Evolutionary conservation across 441 rosid genomes (phyloP), one percentile per base, ranked within the genome.

Genomic region (Pelargonium fulgidum): DNA sequence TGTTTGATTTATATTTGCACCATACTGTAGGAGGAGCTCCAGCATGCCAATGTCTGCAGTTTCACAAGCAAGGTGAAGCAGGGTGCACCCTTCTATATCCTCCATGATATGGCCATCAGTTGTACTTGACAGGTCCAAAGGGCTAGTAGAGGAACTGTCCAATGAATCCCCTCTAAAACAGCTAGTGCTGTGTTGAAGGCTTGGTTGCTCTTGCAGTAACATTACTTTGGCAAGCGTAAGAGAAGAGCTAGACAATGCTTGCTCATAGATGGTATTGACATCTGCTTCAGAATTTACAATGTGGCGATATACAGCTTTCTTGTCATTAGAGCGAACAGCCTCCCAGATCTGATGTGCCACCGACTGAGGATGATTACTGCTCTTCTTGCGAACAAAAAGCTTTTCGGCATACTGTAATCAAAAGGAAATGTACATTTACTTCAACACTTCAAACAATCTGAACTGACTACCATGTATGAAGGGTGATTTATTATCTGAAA

Each of bases 41-140:
- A 93, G 79, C 99, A 96, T 92, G 75, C 98, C 96, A 47, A 96
- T 80, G 75, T 96, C 99, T 16, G 91, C 88, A 71, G 91, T 81
- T 83, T 91, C 97, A 85, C 97, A 96, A 65, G 99, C 99, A 65
- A 95, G 92, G 78, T 96, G 97, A 78, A 96, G 94, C 71, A 96
- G 81, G 45, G 96, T 72, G 76, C 93, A 85, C 41, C 99, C 98
- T 69, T 85, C 85, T 14, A 82, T 72, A 67, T 82, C 87, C 3
- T 87, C 97, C 72, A 76, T n/a, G 54, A 48, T 42, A 69, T 71
- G 87, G 29, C 78, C 79, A 77, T 86, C 93, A 71, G 74, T 79
- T n/a, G 79, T 67, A 17, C 84, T 82, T 3, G 73, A 76, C 56
- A 85, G 76, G 80, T 81, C 85, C 72, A 80, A 77, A 0, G 90